A percentile compares a stretch with the other conserved stretches of the same genome.
These are phyloP conservation scores for Phytophthora melonis DNA, from an alignment of 352 stramenopile genomes.

Conservation along the genomic window DNA sequence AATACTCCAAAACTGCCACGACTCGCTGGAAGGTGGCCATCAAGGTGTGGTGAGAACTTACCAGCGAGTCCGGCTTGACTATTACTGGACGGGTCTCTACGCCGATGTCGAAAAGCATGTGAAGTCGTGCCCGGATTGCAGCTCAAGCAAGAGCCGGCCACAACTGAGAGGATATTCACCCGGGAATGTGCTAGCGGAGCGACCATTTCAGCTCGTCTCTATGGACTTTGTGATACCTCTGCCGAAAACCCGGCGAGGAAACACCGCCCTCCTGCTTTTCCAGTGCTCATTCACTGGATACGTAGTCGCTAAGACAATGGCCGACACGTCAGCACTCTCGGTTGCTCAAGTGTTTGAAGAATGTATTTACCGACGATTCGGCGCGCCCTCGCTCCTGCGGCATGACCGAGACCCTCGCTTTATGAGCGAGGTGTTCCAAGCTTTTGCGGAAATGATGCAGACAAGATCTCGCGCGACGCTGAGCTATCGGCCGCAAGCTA, in stretches of 20 bases:
- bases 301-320: slow-evolving; percentile 23
- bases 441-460: slow-evolving; percentile 21
- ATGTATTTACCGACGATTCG: slow-evolving; percentile 14
- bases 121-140: background rate
- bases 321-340: slow-evolving; percentile 2
- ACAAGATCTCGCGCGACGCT: slow-evolving; percentile 3
- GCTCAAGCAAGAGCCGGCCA: slow-evolving; percentile 7
- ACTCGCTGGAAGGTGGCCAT: background rate
- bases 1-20: background rate
- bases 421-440: slow-evolving; percentile 21
- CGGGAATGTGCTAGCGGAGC: slow-evolving; percentile 4
- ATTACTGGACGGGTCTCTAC: background rate
- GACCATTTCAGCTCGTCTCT: slow-evolving; percentile 2
- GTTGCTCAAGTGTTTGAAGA: slow-evolving; percentile 21
- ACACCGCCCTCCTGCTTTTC: slow-evolving; percentile 18
- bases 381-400: slow-evolving; percentile 9
- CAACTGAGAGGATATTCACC: slow-evolving; percentile 4
- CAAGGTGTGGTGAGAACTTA: background rate
- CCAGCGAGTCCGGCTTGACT: background rate
- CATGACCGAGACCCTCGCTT: slow-evolving; percentile 26
- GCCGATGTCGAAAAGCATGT: background rate
- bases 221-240: background rate
- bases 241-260: background rate
- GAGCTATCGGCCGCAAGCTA: slow-evolving; percentile 21
- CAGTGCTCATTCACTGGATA: slow-evolving; percentile 16